Evolutionary conservation across 805 yeast genomes (phyloP).

Genomic region (Kodamaea nitidulidarum): DNA sequence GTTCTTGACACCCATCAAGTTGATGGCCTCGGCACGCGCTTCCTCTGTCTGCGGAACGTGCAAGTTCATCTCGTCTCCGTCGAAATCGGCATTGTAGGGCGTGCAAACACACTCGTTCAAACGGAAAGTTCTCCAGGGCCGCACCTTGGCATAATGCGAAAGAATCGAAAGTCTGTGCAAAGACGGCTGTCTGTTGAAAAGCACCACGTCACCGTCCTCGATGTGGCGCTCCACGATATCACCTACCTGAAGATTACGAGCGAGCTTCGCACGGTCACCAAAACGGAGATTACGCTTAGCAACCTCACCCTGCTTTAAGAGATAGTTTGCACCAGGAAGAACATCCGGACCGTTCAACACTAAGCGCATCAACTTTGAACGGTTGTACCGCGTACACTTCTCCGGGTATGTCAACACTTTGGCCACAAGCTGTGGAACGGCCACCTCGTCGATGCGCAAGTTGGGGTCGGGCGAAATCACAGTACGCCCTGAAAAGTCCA

Average conservation of each 20-base stretch:
- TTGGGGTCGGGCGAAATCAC: slow-evolving; percentile 99
- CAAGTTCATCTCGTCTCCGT: slow-evolving; percentile 98
- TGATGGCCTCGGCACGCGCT: slow-evolving; percentile 98
- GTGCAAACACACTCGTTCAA: slow-evolving; percentile 98
- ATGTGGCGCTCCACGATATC: slow-evolving; percentile 95
- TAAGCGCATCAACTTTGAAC: slow-evolving; percentile 67
- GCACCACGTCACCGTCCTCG: slow-evolving; percentile 94
- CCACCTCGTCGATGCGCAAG: slow-evolving; percentile 90
- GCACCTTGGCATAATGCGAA: slow-evolving; percentile 90
- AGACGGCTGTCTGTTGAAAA: slow-evolving; percentile 97
- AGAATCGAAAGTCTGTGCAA: slow-evolving; percentile 90
- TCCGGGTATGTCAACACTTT: slow-evolving; percentile 95
- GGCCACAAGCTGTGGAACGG: slow-evolving; percentile 96
- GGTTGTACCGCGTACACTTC: slow-evolving; percentile 83
- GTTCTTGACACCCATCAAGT: slow-evolving; percentile 95
- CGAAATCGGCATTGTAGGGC: slow-evolving; percentile 98
- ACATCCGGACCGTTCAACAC: slow-evolving; percentile 79
- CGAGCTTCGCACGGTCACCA: slow-evolving; percentile 78
- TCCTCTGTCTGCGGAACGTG: slow-evolving; percentile 99
- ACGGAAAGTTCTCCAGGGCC: slow-evolving; percentile 98
- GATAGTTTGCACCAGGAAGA: slow-evolving; percentile 96
- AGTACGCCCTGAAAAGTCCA: slow-evolving; percentile 96
- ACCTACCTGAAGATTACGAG: slow-evolving; percentile 74
- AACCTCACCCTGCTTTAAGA: slow-evolving; percentile 75
- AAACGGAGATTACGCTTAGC: slow-evolving; percentile 85